A percentile compares a stretch with the other conserved stretches of the same genome.
These are phyloP conservation scores for Ceratocystis destructans DNA, from an alignment of 2,329 filamentous ascomycete species.

Conservation along the genomic window DNA sequence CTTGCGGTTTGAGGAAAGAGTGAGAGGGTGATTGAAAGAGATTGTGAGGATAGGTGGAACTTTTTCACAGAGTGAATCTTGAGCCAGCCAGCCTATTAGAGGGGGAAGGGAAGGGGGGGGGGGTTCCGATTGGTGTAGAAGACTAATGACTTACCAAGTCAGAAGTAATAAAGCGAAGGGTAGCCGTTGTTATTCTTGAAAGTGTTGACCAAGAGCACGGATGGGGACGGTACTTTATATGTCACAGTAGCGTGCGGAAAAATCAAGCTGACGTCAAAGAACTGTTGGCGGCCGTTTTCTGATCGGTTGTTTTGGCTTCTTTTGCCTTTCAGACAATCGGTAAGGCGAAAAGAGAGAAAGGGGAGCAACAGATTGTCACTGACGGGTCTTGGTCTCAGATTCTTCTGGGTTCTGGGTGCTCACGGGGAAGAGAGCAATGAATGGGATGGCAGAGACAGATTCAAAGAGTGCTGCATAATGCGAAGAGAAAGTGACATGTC, in stretches of 20 bases:
- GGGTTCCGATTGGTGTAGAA: not conserved
- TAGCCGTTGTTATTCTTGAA: not conserved
- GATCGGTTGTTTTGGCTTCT: not conserved
- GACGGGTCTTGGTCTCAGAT: not conserved
- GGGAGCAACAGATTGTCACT: not conserved
- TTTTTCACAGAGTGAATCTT: not conserved
- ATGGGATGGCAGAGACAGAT: not conserved
- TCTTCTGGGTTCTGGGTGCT: conserved; percentile 1
- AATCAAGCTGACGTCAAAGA: not conserved
- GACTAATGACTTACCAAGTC: not conserved
- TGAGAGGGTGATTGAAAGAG: conserved; percentile 21
- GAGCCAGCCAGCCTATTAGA: not conserved
- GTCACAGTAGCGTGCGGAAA: not conserved
- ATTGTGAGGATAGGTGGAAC: conserved; percentile 21
- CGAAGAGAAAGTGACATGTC: not conserved
- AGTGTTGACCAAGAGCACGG: not conserved
- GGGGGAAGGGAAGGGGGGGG: not conserved
- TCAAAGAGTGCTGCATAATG: not conserved
- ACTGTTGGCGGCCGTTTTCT: not conserved
- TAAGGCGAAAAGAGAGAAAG: not conserved
- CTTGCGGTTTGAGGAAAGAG: conserved; percentile 32
- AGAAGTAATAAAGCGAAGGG: not conserved
- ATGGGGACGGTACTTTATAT: conserved; percentile 1
- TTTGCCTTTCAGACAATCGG: not conserved
- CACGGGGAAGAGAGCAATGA: not conserved